phyloP scores from a whole-genome alignment of 768 basidiomycete species.

The Favolaschia claudopus region DNA sequence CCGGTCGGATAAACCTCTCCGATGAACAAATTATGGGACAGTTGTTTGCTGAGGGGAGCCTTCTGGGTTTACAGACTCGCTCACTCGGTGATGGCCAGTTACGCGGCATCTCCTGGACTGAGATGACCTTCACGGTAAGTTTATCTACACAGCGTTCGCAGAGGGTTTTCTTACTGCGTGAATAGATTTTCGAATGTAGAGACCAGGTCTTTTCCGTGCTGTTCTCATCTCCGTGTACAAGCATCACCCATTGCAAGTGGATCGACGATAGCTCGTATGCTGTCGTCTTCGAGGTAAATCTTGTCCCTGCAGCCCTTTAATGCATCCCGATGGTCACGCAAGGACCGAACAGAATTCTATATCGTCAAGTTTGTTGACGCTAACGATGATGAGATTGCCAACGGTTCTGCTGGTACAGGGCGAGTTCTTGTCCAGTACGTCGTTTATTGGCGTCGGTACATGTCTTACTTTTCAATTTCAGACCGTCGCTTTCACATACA shows the following conservation, averaged over 20 bases:
- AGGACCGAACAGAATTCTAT: slow-evolving; percentile 53
- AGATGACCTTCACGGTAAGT: slow-evolving; percentile 48
- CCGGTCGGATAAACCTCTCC: slow-evolving; percentile 40
- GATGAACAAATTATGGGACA: slow-evolving; percentile 43
- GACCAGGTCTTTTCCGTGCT: slow-evolving; percentile 37
- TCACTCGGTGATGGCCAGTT: slow-evolving; percentile 38
- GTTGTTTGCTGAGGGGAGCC: slow-evolving; percentile 33
- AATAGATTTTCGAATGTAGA: slow-evolving; percentile 49
- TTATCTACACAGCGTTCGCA: neutral
- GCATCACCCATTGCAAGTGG: slow-evolving; percentile 46
- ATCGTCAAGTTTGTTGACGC: slow-evolving; percentile 41
- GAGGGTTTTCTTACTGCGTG: neutral
- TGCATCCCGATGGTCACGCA: neutral
- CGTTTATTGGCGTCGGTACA: neutral
- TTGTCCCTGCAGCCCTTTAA: neutral
- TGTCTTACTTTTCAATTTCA: neutral
- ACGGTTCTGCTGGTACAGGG: neutral
- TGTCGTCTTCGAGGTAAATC: slow-evolving; percentile 46
- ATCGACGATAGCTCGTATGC: slow-evolving; percentile 47
- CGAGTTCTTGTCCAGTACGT: slow-evolving; percentile 17
- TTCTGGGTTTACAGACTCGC: slow-evolving; percentile 37
- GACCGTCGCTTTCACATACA: slow-evolving; percentile 26
- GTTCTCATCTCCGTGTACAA: slow-evolving; percentile 32
- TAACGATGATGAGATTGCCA: slow-evolving; percentile 38
- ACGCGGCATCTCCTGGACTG: slow-evolving; percentile 57